A percentile compares a stretch with the other conserved stretches of the same genome.
Evolutionary conservation across 148 eudicot genomes (phyloP).

Genomic region (Persicaria tinctoria): DNA sequence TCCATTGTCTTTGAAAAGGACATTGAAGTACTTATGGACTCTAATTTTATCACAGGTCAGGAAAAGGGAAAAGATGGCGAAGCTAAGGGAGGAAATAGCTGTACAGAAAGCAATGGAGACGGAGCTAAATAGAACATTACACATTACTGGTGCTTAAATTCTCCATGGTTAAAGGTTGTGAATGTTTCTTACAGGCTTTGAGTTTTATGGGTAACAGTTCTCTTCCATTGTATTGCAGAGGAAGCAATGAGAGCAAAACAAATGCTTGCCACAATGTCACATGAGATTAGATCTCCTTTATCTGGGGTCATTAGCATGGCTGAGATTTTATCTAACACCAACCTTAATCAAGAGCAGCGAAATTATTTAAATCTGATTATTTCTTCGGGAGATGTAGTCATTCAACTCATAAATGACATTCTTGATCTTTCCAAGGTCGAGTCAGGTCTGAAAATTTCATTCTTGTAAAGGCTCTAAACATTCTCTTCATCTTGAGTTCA

Average conservation of each 20-base stretch:
- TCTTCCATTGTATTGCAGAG: constrained; percentile 39
- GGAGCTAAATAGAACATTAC: constrained; percentile 86
- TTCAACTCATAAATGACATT: constrained; percentile 88
- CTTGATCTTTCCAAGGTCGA: constrained; percentile 92
- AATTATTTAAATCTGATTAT: constrained; percentile 70
- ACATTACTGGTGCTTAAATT: constrained; percentile 54
- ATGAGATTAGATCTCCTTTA: constrained; percentile 91
- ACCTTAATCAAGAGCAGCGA: constrained; percentile 63
- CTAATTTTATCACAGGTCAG: constrained; percentile 43
- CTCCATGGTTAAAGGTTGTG: neutral
- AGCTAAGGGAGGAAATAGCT: constrained; percentile 81
- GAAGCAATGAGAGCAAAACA: constrained; percentile 95
- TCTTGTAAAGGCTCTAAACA: neutral
- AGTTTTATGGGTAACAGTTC: constrained; percentile 8
- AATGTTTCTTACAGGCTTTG: neutral
- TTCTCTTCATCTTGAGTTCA: neutral
- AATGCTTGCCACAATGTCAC: constrained; percentile 97
- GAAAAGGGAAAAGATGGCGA: constrained; percentile 89
- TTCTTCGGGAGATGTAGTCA: constrained; percentile 90
- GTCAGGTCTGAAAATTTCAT: constrained; percentile 49
- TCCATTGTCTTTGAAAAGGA: neutral
- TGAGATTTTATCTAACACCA: constrained; percentile 69
- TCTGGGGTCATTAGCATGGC: constrained; percentile 94
- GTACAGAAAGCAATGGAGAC: constrained; percentile 95
- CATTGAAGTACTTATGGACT: neutral